phyloP scores from a whole-genome alignment of 192 early-diverging fungal species.

The Backusella parvicylindrica region DNA sequence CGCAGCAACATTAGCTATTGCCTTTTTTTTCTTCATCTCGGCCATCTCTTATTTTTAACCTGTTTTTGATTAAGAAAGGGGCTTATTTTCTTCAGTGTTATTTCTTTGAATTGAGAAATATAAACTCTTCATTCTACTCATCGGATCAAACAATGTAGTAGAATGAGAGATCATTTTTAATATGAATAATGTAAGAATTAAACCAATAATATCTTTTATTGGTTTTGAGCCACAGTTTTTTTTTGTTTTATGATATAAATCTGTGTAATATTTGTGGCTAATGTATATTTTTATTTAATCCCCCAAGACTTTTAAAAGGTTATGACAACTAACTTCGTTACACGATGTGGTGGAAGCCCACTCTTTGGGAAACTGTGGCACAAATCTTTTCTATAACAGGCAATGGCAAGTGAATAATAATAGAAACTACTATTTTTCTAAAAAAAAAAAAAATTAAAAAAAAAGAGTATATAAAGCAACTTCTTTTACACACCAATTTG shows the following conservation, averaged over 20 bases:
- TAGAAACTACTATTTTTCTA: not conserved
- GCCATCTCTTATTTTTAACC: not conserved
- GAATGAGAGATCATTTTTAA: not conserved
- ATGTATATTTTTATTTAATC: not conserved
- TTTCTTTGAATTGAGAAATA: not conserved
- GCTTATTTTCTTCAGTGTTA: not conserved
- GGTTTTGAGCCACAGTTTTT: not conserved
- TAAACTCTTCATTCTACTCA: not conserved
- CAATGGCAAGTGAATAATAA: not conserved
- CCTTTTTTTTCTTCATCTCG: not conserved
- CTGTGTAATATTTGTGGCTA: slow-evolving; percentile 1
- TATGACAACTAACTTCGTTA: not conserved
- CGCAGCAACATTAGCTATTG: not conserved
- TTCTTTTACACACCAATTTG: not conserved
- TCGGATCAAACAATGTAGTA: not conserved
- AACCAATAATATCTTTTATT: not conserved
- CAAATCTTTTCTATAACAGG: not conserved
- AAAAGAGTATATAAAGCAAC: not conserved
- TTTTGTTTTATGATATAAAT: not conserved
- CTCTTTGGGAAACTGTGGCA: not conserved
- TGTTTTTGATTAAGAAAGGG: not conserved
- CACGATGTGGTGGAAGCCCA: not conserved
- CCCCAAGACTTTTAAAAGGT: not conserved
- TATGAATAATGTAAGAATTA: not conserved
- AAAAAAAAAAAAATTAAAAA: not conserved